Base-by-base conservation (phyloP, 805 yeast species). In the Cephaloascus fragrans region DNA sequence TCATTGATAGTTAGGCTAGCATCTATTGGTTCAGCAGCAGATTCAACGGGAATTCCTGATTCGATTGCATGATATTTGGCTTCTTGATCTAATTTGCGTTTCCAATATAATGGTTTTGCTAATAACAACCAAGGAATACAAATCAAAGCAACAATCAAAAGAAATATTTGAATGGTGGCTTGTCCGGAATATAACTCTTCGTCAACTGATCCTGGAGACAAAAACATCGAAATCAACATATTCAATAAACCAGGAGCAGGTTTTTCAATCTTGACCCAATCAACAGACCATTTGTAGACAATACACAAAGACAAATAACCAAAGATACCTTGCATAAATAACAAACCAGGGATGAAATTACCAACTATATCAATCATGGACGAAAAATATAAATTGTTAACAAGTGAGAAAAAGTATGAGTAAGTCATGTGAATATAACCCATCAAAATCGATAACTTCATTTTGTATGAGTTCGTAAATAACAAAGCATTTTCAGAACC, bases 101-200 rank as follows among this genome's bases (percentile, higher is more conserved):
- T 43, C 53, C 60, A 57, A 41, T 64, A 61, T 59, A 80, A 56
- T n/a, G 89, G 89, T 51, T 81, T 81, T 44, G 70, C 70, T 18
- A 81, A 52, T 37, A 82, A 65, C 47, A 82, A 60, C 77, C 87
- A 81, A n/a, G 89, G 89, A 20, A 82, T 76, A 65, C 89, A 81
- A 18, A 76, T 56, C 42, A 78, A 61, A 1, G 89, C 88, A 39
- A 78, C 56, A 4, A 73, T 41, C 34, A 82, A 64, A 16, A 82
- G 59, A 19, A 76, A 48, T 4, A 79, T 64, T 54, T 82, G 89
- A 8, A 81, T 73, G 39, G 58, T 52, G 2, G 76, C 71, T 52
- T 82, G 89, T 26, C 83, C 83, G 3, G 76, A 71, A 49, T 78
- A 82, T 36, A 82, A 63, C 36, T 66, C 79, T 37, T 77, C 86